phyloP scores from a whole-genome alignment of 2,329 filamentous ascomycete genomes.

The Phoma sp. region DNA sequence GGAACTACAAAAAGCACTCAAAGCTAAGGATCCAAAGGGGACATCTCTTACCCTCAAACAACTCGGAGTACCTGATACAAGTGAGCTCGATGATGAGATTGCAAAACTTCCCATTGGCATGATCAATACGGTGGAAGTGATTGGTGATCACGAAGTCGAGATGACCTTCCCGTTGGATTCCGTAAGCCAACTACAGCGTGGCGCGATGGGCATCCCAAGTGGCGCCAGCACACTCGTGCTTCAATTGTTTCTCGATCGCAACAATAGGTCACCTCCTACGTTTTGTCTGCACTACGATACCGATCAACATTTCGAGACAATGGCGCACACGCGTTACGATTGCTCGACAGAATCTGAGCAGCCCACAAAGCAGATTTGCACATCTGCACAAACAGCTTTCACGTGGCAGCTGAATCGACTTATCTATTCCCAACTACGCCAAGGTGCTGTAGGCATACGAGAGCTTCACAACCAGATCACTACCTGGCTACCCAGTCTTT shows the following conservation, averaged over 20 bases:
- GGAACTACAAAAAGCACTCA: constrained; percentile 30
- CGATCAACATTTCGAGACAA: constrained; percentile 20
- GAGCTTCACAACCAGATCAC: constrained; percentile 23
- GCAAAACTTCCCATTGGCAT: constrained; percentile 27
- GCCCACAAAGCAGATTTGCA: constrained; percentile 30
- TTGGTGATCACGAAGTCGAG: constrained; percentile 33
- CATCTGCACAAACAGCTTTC: constrained; percentile 21
- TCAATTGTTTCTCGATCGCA: constrained; percentile 27
- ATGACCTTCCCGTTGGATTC: constrained; percentile 35
- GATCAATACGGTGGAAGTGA: constrained; percentile 33
- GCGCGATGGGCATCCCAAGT: constrained; percentile 31
- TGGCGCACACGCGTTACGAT: constrained; percentile 28
- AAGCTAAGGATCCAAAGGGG: constrained; percentile 33
- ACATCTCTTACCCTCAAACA: constrained; percentile 32
- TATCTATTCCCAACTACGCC: constrained; percentile 23
- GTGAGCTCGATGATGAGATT: constrained; percentile 38
- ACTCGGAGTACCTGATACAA: constrained; percentile 31
- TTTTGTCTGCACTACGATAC: constrained; percentile 42
- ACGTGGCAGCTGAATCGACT: constrained; percentile 36
- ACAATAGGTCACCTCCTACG: constrained; percentile 10
- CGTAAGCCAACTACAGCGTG: constrained; percentile 32
- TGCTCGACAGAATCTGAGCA: constrained; percentile 16
- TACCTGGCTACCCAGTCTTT: not conserved
- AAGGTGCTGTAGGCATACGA: constrained; percentile 12
- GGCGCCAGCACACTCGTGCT: constrained; percentile 31